A percentile compares a stretch with the other conserved stretches of the same genome.
These are phyloP conservation scores for Dacryopinax primogenitus DNA, from an alignment of 768 basidiomycete species.

Conservation along the genomic window DNA sequence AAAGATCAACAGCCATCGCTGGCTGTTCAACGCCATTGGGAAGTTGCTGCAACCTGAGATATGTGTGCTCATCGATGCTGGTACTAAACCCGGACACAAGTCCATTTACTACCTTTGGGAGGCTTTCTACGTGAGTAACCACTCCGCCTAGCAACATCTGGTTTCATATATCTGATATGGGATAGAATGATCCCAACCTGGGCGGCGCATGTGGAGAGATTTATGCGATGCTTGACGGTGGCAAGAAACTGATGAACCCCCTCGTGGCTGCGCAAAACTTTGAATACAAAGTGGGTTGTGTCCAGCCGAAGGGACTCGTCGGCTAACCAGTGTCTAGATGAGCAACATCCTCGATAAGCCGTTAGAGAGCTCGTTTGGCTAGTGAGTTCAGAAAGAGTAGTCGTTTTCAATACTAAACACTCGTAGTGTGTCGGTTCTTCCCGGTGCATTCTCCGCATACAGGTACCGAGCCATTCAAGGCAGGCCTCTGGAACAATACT, in stretches of 20 bases:
- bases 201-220: slow-evolving; percentile 92
- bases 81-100: slow-evolving; percentile 93
- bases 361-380: slow-evolving; percentile 88
- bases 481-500: slow-evolving; percentile 46
- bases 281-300: slow-evolving; percentile 50
- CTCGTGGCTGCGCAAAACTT: slow-evolving; percentile 92
- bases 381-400: slow-evolving; percentile 26
- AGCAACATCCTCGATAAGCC: slow-evolving; percentile 95
- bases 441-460: slow-evolving; percentile 95
- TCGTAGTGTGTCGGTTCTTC: slow-evolving; percentile 64
- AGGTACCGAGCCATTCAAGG: slow-evolving; percentile 87
- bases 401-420: background rate
- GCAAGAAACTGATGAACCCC: slow-evolving; percentile 81
- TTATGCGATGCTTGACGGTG: slow-evolving; percentile 91
- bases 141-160: background rate
- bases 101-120: slow-evolving; percentile 94
- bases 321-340: slow-evolving; percentile 41
- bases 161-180: too few relatives aligned
- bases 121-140: slow-evolving; percentile 46
- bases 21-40: slow-evolving; percentile 92
- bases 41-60: slow-evolving; percentile 75
- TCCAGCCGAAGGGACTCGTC: background rate
- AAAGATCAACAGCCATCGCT: slow-evolving; percentile 91
- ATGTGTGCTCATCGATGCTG: slow-evolving; percentile 86
- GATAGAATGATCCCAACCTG: slow-evolving; percentile 30